Evolutionary conservation across 306 rosid species (phyloP), one percentile per base, ranked within the genome.

Genomic region (Oemleria cerasiformis): DNA sequence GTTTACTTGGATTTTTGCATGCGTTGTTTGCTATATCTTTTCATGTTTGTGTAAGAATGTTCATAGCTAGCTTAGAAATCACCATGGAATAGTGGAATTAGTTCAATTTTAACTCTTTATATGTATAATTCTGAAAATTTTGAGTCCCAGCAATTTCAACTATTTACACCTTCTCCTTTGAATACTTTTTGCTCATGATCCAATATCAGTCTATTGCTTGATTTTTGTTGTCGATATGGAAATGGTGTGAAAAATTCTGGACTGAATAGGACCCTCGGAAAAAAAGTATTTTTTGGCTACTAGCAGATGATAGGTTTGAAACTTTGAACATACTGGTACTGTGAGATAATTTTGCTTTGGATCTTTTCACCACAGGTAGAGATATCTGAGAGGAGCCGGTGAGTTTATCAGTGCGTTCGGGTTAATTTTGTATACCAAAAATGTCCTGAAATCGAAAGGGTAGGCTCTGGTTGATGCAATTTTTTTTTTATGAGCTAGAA

Each of bases 311-410:
- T 25, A 25, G 2, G 30, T 25, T 25, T 25, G 30, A 7, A 53
- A 20, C 49, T 45, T 45, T 63, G 49, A 40, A n/a, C 19, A 11
- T 62, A 4, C 3, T 63, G 67, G 25, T 63, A n/a, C 19, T 42
- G 39, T 20, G 53, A 41, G 39, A 53, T 50, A 51, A 39, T 38
- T 19, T 68, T 68, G 62, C 11, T 36, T 38, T 50, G 47, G 19
- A 43, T 67, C 73, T 39, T 51, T 12, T 38, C 73, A n/a, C 21
- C 38, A 19, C 69, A 65, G 54, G 54, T 65, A 7, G 40, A 65
- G 30, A 25, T 65, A 65, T 20, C 40, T 65, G 53, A 13, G 39
- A 39, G 40, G 11, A 65, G 17, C 11, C 44, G 54, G 20, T 65
- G 39, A 21, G 40, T 21, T 21, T 65, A 12, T 65, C 53, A 13